Conservation (phyloP, 2,329 filamentous ascomycete genomes). For the Arthrobotrys conoides region DNA sequence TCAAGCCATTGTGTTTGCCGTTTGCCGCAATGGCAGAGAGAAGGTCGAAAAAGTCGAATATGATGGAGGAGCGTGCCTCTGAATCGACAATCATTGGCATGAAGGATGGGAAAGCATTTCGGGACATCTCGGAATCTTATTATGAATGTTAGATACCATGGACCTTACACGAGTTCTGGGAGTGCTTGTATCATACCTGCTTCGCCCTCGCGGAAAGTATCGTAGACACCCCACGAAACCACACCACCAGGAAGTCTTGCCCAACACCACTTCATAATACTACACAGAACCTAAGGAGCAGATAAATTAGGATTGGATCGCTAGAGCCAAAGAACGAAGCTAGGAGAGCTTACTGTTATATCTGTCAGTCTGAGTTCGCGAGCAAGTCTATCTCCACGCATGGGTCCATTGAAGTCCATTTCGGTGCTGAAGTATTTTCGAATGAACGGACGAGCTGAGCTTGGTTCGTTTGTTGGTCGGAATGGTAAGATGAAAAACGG, state of each 20-base stretch:
- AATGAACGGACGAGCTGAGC: slow-evolving; percentile 90
- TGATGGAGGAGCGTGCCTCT: slow-evolving; percentile 85
- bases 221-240: slow-evolving; percentile 96
- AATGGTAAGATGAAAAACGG: slow-evolving; percentile 96
- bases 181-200: slow-evolving; percentile 74
- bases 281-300: slow-evolving; percentile 81
- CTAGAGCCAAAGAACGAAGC: slow-evolving; percentile 9
- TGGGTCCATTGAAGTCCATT: slow-evolving; percentile 71
- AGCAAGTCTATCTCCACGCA: slow-evolving; percentile 78
- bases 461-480: slow-evolving; percentile 91
- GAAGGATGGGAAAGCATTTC: slow-evolving; percentile 95
- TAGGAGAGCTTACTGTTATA: slow-evolving; percentile 79
- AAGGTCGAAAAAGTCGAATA: slow-evolving; percentile 96
- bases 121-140: slow-evolving; percentile 88
- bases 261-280: slow-evolving; percentile 99
- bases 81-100: slow-evolving; percentile 94
- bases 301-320: slow-evolving; percentile 60
- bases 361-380: slow-evolving; percentile 94
- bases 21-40: slow-evolving; percentile 91
- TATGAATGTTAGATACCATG: slow-evolving; percentile 41
- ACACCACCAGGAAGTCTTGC: slow-evolving; percentile 89
- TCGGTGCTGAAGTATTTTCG: slow-evolving; percentile 86
- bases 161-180: not conserved
- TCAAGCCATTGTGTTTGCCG: slow-evolving; percentile 91
- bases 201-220: slow-evolving; percentile 94